Percentiles rank a stretch among this genome's conserved stretches.
Conservation (phyloP, 139 green algal species). For the Pycnococcus provasolii region DNA sequence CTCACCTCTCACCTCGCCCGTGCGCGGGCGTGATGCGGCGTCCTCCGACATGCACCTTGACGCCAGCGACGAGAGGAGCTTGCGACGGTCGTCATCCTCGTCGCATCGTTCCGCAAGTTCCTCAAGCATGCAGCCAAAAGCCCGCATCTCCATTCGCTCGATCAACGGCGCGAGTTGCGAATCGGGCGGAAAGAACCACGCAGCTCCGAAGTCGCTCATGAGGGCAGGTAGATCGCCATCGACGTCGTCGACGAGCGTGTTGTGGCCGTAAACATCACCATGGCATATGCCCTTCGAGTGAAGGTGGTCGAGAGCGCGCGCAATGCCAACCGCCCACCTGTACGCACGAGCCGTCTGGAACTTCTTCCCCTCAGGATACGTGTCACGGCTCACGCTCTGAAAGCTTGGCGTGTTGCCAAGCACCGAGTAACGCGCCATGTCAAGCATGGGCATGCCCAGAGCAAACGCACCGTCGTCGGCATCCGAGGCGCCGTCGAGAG, state of each 20-base stretch:
- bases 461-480: too few species aligned
- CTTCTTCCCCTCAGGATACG: not conserved
- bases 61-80: too few species aligned
- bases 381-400: constrained; percentile 1
- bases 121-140: not conserved
- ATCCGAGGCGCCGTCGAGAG: too few species aligned
- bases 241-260: constrained; percentile 8
- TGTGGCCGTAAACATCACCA: constrained; percentile 21
- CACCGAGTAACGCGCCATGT: too few species aligned
- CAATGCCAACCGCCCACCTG: not conserved
- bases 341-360: not conserved
- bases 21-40: too few species aligned
- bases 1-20: too few species aligned
- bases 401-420: not conserved
- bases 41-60: too few species aligned
- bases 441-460: too few species aligned
- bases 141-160: not conserved
- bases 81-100: too few species aligned
- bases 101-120: not conserved
- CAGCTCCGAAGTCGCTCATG: constrained; percentile 10
- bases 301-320: not conserved
- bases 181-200: constrained; percentile 8
- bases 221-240: not conserved
- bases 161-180: not conserved
- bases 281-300: constrained; percentile 1